These are phyloP conservation scores for Acanthamoeba castellanii DNA, from an alignment of 208 protist genomes.

Conservation along the genomic window DNA sequence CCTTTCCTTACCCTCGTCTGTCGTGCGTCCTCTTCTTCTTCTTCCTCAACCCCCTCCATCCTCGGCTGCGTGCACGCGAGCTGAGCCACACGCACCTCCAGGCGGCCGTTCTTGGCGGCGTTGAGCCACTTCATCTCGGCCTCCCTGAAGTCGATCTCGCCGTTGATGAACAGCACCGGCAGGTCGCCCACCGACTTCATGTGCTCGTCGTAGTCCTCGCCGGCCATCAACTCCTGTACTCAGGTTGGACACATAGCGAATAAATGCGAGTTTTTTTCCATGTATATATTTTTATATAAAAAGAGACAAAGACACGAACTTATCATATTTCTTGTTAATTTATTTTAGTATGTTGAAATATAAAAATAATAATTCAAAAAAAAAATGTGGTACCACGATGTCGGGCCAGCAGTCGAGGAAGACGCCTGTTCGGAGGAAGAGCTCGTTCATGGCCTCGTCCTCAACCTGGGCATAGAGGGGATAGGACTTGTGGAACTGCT, in stretches of 20 bases:
- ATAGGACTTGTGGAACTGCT: background rate
- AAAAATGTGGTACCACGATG: background rate
- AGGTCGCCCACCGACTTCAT: conserved; percentile 14
- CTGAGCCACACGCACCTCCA: background rate
- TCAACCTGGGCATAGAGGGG: conserved; percentile 46
- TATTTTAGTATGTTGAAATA: no score
- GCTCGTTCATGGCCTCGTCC: background rate
- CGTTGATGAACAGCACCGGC: conserved; percentile 63
- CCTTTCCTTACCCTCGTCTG: no score
- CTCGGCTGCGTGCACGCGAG: no score
- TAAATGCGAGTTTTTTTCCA: background rate
- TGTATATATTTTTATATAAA: background rate
- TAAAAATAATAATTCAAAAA: background rate
- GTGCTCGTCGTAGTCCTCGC: conserved; percentile 51
- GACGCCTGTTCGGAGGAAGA: conserved; percentile 15
- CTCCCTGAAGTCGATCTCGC: conserved; percentile 45
- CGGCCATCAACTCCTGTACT: conserved; percentile 16
- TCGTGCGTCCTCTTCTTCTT: no score
- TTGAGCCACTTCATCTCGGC: conserved; percentile 60
- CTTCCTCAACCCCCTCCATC: no score
- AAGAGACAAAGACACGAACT: no score
- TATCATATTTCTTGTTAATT: no score
- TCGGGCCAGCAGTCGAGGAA: conserved; percentile 46
- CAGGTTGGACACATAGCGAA: background rate
- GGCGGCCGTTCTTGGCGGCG: conserved; percentile 28